Conservation (phyloP, 2,329 filamentous ascomycete genomes). For the Diaporthe eres region DNA sequence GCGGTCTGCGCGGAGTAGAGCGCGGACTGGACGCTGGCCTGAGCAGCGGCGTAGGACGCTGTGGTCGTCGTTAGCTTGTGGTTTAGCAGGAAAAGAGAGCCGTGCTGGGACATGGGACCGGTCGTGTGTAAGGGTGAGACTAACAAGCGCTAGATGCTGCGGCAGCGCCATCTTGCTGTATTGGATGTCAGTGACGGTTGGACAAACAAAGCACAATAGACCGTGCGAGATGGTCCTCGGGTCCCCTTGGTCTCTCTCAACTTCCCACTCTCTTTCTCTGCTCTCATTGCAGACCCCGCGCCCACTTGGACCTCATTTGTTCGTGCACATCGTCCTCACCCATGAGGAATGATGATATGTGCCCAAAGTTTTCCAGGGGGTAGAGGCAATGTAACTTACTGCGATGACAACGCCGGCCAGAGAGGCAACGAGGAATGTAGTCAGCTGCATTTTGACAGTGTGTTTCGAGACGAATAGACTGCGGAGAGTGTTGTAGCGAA, state of each 20-base stretch:
- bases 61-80: background rate
- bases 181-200: background rate
- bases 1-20: slow-evolving; percentile 20
- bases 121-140: background rate
- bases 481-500: background rate
- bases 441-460: slow-evolving; percentile 29
- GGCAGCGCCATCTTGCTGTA: slow-evolving; percentile 22
- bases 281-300: background rate
- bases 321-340: background rate
- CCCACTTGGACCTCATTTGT: background rate
- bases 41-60: slow-evolving; percentile 25
- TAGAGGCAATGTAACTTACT: slow-evolving; percentile 5
- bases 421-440: slow-evolving; percentile 28
- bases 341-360: background rate
- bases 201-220: background rate
- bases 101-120: background rate
- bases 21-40: slow-evolving; percentile 27
- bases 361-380: background rate
- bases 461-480: background rate
- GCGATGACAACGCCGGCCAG: slow-evolving; percentile 22
- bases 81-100: background rate
- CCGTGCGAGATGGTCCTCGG: background rate
- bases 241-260: background rate
- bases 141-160: slow-evolving; percentile 28
- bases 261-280: no score